These are phyloP conservation scores for Ophiostoma sp. DNA, from an alignment of 2,329 filamentous ascomycete species.

Conservation along the genomic window DNA sequence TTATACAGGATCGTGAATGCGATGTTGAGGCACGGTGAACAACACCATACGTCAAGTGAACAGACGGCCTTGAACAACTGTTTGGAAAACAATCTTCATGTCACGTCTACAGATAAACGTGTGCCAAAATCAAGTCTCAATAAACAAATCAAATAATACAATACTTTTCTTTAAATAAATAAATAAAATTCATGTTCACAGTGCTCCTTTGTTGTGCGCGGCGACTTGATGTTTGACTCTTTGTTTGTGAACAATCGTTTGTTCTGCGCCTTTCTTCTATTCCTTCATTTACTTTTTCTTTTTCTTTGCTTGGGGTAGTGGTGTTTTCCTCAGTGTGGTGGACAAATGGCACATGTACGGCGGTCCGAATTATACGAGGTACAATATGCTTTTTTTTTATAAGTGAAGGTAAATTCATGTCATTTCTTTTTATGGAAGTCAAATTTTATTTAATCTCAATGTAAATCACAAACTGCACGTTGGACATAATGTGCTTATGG, in stretches of 20 bases:
- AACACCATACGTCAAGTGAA: not conserved
- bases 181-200: not conserved
- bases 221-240: not conserved
- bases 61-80: not conserved
- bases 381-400: too few relatives aligned
- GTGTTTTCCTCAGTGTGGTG: too few relatives aligned
- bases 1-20: not conserved
- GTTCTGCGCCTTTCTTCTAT: not conserved
- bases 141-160: not conserved
- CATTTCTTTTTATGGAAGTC: too few relatives aligned
- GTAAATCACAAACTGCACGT: too few relatives aligned
- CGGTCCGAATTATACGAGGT: too few relatives aligned
- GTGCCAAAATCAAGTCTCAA: not conserved
- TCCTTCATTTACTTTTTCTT: not conserved
- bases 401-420: too few relatives aligned
- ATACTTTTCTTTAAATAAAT: not conserved
- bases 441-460: too few relatives aligned
- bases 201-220: not conserved
- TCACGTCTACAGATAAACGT: too few relatives aligned
- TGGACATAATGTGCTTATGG: too few relatives aligned
- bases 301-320: too few relatives aligned
- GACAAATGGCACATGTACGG: too few relatives aligned
- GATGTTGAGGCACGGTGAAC: not conserved
- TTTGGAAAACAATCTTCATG: not conserved
- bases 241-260: not conserved